Evolutionary conservation across 352 stramenopile species (phyloP), one percentile per base, ranked within the genome.

Genomic region (Pythium phragmiticola): DNA sequence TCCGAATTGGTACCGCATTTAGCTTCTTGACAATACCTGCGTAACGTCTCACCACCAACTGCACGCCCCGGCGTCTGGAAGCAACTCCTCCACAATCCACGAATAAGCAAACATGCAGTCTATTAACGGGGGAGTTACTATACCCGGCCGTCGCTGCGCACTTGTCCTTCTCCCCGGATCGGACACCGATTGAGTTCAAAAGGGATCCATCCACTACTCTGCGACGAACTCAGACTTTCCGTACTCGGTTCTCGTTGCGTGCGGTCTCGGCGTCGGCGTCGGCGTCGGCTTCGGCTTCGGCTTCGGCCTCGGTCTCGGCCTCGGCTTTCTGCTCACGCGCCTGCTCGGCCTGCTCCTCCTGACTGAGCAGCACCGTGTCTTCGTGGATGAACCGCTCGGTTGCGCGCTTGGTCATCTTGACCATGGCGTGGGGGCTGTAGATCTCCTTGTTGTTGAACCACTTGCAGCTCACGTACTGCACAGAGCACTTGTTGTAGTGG

Each of bases 371-470:
- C 30, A 78, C 61, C n/a, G 77, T 88, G 56, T 87, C 76, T 41
- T 82, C 69, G 7, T 65, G 72, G 54, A 91, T 88, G 58, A 41
- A 80, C 61, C 54, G 82, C 79, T 70, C 72, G 69, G 36, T 67
- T 8, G 67, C 58, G 14, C 75, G 73, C 66, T 91, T 91, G 57
- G 65, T 81, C 80, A 89, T 89, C 63, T 80, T 84, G 30, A 91
- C 74, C 49, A 88, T 65, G 26, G 74, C 77, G 56, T 88, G 84
- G 7, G 80, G 77, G 39, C 75, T 87, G 62, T 87, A 89, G 52
- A 91, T 76, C 58, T 91, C 82, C 51, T 87, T 78, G 67, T 91
- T 91, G 69, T 91, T 91, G 69, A 91, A 89, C 82, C 82, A 91
- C 72, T 91, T 91, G 76, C 82, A 91, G 70, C 80, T 91, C 65